These are phyloP conservation scores for Fomitopsis serialis DNA, from an alignment of 768 basidiomycete genomes.

Conservation along the genomic window DNA sequence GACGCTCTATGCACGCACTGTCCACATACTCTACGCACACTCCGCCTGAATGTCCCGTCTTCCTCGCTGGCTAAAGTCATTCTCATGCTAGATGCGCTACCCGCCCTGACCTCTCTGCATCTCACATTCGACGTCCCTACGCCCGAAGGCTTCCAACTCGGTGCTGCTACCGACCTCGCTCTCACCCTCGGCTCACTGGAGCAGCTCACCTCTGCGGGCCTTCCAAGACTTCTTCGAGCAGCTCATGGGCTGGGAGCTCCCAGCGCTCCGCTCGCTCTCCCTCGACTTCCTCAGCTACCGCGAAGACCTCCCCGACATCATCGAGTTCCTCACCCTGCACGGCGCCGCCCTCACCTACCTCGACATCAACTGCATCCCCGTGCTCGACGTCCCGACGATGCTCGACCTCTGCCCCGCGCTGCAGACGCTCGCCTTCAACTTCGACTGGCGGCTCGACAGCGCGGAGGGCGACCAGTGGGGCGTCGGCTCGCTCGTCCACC, in stretches of 20 bases:
- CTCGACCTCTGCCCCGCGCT: constrained; percentile 63
- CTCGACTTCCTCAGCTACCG: constrained; percentile 45
- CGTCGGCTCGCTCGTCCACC: constrained; percentile 36
- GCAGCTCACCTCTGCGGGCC: constrained; percentile 57
- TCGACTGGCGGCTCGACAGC: constrained; percentile 55
- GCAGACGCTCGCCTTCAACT: constrained; percentile 63
- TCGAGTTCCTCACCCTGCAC: constrained; percentile 54
- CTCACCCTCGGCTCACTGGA: constrained; percentile 50
- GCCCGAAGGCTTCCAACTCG: constrained; percentile 43
- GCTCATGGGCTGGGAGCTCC: constrained; percentile 60
- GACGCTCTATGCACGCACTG: constrained; percentile 54
- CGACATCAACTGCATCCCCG: constrained; percentile 55
- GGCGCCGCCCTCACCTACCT: constrained; percentile 56
- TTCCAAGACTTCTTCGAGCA: constrained; percentile 67
- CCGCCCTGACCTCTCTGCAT: constrained; percentile 48
- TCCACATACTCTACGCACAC: constrained; percentile 48
- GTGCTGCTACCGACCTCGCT: constrained; percentile 53
- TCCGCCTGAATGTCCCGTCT: constrained; percentile 54
- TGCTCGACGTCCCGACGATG: constrained; percentile 51
- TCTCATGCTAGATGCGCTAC: constrained; percentile 64
- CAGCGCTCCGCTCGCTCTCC: constrained; percentile 50
- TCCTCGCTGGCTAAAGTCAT: constrained; percentile 60
- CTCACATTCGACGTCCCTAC: constrained; percentile 39
- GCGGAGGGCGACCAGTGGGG: constrained; percentile 17
- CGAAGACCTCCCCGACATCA: constrained; percentile 51